Evolutionary conservation across 2,329 filamentous ascomycete genomes (phyloP).

Genomic region (Neofusicoccum umdonicola): DNA sequence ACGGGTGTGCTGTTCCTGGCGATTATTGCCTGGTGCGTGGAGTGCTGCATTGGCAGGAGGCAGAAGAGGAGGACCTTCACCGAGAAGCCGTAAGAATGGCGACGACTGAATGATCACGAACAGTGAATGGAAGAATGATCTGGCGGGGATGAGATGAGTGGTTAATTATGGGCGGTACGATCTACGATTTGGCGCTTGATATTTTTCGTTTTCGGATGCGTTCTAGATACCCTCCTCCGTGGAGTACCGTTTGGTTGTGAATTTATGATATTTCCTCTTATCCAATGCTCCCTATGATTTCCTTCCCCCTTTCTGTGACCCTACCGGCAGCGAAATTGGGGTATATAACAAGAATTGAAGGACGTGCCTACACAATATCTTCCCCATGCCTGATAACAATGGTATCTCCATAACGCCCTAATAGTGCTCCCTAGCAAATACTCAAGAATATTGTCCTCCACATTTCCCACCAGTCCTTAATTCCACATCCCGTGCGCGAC

Average conservation of each 20-base stretch:
- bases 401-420: neutral
- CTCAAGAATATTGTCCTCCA: neutral
- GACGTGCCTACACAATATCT: neutral
- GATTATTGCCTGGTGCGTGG: slow-evolving; percentile 27
- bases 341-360: neutral
- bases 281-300: neutral
- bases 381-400: neutral
- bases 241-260: neutral
- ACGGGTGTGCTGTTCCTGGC: slow-evolving; percentile 45
- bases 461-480: neutral
- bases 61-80: neutral
- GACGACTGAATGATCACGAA: neutral
- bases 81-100: neutral
- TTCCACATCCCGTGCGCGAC: neutral
- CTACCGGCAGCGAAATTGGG: neutral
- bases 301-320: neutral
- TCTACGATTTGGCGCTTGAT: neutral
- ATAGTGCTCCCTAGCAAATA: neutral
- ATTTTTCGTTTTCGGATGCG: neutral
- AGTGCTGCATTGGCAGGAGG: slow-evolving; percentile 29
- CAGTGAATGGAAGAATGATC: neutral
- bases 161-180: too few relatives aligned
- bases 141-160: too few relatives aligned
- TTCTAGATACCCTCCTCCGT: slow-evolving; percentile 9
- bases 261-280: neutral